These are phyloP conservation scores for Boletus pseudo-olivaceus DNA, from an alignment of 768 basidiomycete species.

Conservation along the genomic window DNA sequence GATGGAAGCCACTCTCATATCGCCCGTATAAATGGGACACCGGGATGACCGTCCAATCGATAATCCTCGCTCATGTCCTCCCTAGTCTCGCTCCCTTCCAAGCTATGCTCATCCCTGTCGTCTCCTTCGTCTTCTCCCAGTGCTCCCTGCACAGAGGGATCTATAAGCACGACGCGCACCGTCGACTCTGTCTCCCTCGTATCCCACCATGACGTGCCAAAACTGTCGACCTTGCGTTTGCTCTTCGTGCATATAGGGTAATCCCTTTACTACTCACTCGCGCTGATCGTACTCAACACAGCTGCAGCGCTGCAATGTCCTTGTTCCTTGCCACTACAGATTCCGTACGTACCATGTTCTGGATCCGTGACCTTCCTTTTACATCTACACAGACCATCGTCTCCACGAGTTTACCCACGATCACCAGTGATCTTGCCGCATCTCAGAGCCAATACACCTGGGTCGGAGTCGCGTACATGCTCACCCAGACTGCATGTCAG, in stretches of 20 bases:
- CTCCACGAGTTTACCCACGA: slow-evolving; percentile 81
- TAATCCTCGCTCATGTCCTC: slow-evolving; percentile 16
- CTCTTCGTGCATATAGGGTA: slow-evolving; percentile 71
- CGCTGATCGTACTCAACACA: slow-evolving; percentile 11
- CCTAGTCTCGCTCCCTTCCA: slow-evolving; percentile 8
- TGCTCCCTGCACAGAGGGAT: slow-evolving; percentile 17
- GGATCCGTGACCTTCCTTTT: neutral
- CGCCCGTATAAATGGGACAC: slow-evolving; percentile 26
- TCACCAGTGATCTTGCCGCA: slow-evolving; percentile 64
- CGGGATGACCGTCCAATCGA: slow-evolving; percentile 3
- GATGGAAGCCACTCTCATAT: slow-evolving; percentile 22
- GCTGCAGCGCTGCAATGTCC: slow-evolving; percentile 65
- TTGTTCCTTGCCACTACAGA: slow-evolving; percentile 87
- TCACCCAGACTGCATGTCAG: slow-evolving; percentile 83
- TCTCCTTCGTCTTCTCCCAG: slow-evolving; percentile 3
- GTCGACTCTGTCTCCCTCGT: slow-evolving; percentile 24
- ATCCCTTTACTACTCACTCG: neutral
- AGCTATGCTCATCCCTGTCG: slow-evolving; percentile 2
- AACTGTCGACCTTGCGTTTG: slow-evolving; percentile 53
- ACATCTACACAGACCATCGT: slow-evolving; percentile 53
- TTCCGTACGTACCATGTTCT: slow-evolving; percentile 47
- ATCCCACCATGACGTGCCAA: slow-evolving; percentile 17
- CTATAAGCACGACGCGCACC: slow-evolving; percentile 14
- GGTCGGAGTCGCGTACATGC: slow-evolving; percentile 82
- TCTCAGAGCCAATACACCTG: slow-evolving; percentile 76